Evolutionary conservation across 1,284 basidiomycete species (phyloP).

Genomic region (Moesziomyces sp.): DNA sequence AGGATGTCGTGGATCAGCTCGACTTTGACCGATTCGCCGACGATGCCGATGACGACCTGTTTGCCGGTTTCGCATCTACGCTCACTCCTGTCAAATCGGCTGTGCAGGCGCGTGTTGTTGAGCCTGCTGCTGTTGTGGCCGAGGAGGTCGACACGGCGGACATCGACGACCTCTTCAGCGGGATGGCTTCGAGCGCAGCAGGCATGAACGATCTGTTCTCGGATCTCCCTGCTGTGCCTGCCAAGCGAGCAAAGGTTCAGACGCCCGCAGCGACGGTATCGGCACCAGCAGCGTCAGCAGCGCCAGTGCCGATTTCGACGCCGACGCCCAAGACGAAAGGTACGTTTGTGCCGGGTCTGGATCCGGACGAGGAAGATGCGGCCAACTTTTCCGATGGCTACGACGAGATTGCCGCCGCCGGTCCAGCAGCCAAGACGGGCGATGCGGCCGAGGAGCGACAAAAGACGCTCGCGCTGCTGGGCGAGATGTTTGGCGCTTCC

Average conservation of each 20-base stretch:
- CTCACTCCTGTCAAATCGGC: constrained; percentile 9
- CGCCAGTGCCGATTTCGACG: not conserved
- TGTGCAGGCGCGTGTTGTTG: not conserved
- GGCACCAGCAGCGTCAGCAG: too few species aligned
- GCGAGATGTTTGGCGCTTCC: constrained; percentile 71
- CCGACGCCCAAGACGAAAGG: constrained; percentile 19
- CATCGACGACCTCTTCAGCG: constrained; percentile 34
- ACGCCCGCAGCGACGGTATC: not conserved
- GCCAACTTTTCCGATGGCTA: constrained; percentile 63
- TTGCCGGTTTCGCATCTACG: constrained; percentile 32
- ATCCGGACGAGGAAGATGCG: constrained; percentile 49
- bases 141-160: constrained; percentile 21
- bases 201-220: constrained; percentile 34
- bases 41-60: constrained; percentile 38
- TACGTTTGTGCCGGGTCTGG: constrained; percentile 30
- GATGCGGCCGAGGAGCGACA: constrained; percentile 31
- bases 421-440: constrained; percentile 4
- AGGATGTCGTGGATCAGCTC: constrained; percentile 32
- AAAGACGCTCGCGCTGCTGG: constrained; percentile 44
- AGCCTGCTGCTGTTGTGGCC: not conserved
- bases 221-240: constrained; percentile 9
- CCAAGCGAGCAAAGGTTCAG: constrained; percentile 14
- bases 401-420: constrained; percentile 44
- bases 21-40: constrained; percentile 37
- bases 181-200: not conserved